Base-by-base conservation (phyloP, 805 yeast genomes). In the Candida argentea region DNA sequence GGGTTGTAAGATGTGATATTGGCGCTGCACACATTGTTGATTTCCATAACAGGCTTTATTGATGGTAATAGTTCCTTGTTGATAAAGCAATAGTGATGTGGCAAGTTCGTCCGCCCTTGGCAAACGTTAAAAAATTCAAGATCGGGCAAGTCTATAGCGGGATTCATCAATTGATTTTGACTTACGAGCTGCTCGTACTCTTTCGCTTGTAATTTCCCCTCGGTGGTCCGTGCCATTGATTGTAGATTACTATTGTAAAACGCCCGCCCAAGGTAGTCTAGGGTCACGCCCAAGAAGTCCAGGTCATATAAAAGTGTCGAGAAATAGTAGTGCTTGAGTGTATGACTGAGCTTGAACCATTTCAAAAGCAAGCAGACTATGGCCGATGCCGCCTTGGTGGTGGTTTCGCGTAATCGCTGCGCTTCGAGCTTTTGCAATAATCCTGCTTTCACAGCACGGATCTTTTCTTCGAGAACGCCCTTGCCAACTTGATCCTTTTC, bases 291-390 rank as follows among this genome's bases (percentile, higher is more conserved):
- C 27, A 67, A 65, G 34, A 55, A 79, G 33, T 76, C 74, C 16
- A 78, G 70, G 48, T 91, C 97, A 49, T 78, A 81, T 15, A 91
- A 50, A 24, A 87, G 47, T 0, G 82, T 68, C 5, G 79, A 51
- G 9, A 89, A 55, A 41, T 77, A 82, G 47, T 85, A 93, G 48
- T 67, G 76, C 48, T 89, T 87, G 37, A 87, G 49, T 2, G 85
- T 57, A 48, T 91, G 95, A 25, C 73, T 78, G 6, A 67, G 49
- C 45, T 81, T 82, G 48, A 83, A 78, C 95, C 96, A 87, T 41
- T 67, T 69, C 19, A 78, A 46, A 13, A 91, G 45, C 13, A 71
- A 40, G 7, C 56, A 40, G 1, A 84, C 31, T 2, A 74, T 65
- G 2, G 70, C 69, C 1, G 78, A 59, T 2, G 77, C 56, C 4